A percentile compares a stretch with the other conserved stretches of the same genome.
These are phyloP conservation scores for Testicularia cyperi DNA, from an alignment of 1,284 basidiomycete species.

Conservation along the genomic window DNA sequence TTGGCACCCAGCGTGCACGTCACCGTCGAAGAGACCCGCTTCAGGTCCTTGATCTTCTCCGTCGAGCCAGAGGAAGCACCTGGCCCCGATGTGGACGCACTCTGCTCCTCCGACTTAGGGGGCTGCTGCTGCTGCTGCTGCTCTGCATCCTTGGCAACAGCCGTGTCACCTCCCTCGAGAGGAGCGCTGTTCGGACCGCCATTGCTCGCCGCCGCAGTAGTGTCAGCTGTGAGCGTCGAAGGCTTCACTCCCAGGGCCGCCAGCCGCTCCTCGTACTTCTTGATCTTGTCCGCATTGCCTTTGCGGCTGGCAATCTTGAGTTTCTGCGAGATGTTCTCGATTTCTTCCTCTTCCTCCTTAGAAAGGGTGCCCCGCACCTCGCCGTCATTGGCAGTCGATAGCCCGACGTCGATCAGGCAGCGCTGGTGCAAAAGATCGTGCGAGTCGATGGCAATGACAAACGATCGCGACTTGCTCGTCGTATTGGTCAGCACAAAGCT, in stretches of 20 bases:
- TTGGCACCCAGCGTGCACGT: slow-evolving; percentile 48
- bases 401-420: slow-evolving; percentile 32
- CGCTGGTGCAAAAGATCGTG: slow-evolving; percentile 38
- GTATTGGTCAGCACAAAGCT: slow-evolving; percentile 62
- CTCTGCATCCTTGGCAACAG: slow-evolving; percentile 1
- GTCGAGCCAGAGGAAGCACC: too few species aligned
- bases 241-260: slow-evolving; percentile 61
- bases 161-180: too few species aligned
- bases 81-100: too few species aligned
- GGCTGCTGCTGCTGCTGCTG: neutral
- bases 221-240: slow-evolving; percentile 9
- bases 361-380: slow-evolving; percentile 61
- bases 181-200: too few species aligned
- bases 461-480: slow-evolving; percentile 62
- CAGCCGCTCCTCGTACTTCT: slow-evolving; percentile 63
- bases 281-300: slow-evolving; percentile 64
- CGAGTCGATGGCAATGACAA: slow-evolving; percentile 60
- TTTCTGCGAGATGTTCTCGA: slow-evolving; percentile 64
- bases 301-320: slow-evolving; percentile 64
- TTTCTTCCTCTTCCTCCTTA: slow-evolving; percentile 64
- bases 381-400: slow-evolving; percentile 38
- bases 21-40: slow-evolving; percentile 43
- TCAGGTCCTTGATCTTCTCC: slow-evolving; percentile 29
- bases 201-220: too few species aligned
- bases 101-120: too few species aligned